These are phyloP conservation scores for Myriangium duriaei DNA, from an alignment of 2,329 filamentous ascomycete species.

Conservation along the genomic window DNA sequence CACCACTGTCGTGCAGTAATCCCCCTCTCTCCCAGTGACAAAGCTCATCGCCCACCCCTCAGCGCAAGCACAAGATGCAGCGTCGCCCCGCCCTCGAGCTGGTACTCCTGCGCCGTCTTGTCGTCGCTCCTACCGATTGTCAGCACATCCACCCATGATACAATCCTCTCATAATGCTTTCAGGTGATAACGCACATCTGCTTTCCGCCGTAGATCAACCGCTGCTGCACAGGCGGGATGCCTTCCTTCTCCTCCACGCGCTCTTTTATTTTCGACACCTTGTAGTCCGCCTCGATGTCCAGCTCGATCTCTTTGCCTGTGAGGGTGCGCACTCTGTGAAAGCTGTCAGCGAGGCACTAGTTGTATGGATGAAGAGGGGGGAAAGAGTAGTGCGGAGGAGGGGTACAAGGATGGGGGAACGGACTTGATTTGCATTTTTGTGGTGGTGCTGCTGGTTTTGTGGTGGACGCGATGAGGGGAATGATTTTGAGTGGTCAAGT, in stretches of 20 bases:
- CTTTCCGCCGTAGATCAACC: constrained; percentile 92
- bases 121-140: constrained; percentile 64
- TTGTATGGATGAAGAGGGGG: not conserved
- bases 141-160: not conserved
- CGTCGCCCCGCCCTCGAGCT: constrained; percentile 81
- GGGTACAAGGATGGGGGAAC: not conserved
- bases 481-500: no score
- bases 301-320: constrained; percentile 99
- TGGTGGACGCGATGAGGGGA: not conserved
- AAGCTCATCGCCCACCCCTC: constrained; percentile 58
- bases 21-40: no score
- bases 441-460: not conserved
- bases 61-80: constrained; percentile 92
- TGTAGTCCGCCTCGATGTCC: constrained; percentile 89
- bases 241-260: constrained; percentile 98
- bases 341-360: constrained; percentile 2
- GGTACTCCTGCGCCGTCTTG: constrained; percentile 82
- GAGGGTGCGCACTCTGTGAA: constrained; percentile 75
- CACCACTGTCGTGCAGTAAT: no score
- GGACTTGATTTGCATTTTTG: constrained; percentile 15
- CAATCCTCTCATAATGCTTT: no score
- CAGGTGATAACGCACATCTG: constrained; percentile 59
- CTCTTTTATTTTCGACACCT: constrained; percentile 95
- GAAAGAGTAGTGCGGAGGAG: not conserved
- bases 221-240: constrained; percentile 92